Conservation (phyloP, 2,329 filamentous ascomycete species). For the Trichophyton simii region DNA sequence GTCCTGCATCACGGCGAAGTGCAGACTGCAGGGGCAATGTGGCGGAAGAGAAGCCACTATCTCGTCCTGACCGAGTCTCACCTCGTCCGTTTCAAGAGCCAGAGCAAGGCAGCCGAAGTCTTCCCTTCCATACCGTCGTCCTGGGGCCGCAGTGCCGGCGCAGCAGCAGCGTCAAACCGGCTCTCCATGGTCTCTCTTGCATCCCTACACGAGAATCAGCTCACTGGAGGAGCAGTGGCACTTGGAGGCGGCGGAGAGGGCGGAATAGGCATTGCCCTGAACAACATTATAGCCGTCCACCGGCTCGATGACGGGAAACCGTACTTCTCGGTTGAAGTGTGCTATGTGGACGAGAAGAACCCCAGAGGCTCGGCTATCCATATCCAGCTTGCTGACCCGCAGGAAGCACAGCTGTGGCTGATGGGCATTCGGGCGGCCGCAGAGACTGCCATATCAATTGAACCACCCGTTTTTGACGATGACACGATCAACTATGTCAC, state of each 20-base stretch:
- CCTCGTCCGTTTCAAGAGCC: constrained; percentile 55
- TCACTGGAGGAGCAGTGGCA: constrained; percentile 19
- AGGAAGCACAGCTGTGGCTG: constrained; percentile 55
- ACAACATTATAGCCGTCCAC: constrained; percentile 56
- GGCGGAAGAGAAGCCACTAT: constrained; percentile 62
- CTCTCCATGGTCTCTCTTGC: constrained; percentile 49
- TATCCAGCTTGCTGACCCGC: constrained; percentile 50
- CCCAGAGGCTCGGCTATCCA: constrained; percentile 48
- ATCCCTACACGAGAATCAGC: constrained; percentile 50
- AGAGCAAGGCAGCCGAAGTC: constrained; percentile 51
- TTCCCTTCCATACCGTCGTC: constrained; percentile 43
- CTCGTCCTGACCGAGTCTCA: constrained; percentile 58
- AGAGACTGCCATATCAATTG: constrained; percentile 41
- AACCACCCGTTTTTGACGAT: constrained; percentile 43
- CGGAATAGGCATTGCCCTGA: constrained; percentile 44
- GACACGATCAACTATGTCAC: constrained; percentile 51
- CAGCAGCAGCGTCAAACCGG: constrained; percentile 29
- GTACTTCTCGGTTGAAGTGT: constrained; percentile 55
- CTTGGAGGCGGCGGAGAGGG: constrained; percentile 40
- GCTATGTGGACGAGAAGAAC: constrained; percentile 53
- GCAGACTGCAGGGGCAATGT: constrained; percentile 56
- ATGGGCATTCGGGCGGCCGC: constrained; percentile 49
- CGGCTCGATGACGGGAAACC: constrained; percentile 54
- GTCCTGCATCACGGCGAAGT: constrained; percentile 58
- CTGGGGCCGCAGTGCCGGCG: constrained; percentile 30